A percentile compares a stretch with the other conserved stretches of the same genome.
Evolutionary conservation across 768 basidiomycete genomes (phyloP).

Genomic region (Leccinum imitatum): DNA sequence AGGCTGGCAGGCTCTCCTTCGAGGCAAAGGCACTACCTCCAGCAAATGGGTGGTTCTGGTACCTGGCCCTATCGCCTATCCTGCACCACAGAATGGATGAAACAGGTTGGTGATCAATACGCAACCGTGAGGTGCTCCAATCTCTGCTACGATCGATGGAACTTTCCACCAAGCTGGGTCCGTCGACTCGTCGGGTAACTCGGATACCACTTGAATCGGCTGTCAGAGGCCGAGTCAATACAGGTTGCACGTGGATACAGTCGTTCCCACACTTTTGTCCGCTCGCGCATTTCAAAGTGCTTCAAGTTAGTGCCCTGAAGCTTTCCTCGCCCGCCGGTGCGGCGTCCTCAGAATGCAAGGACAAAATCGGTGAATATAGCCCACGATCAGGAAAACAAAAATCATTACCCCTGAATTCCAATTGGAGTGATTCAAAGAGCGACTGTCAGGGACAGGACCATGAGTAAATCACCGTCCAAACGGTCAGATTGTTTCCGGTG

Average conservation of each 20-base stretch:
- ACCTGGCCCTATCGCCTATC: background rate
- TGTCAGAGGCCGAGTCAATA: no score
- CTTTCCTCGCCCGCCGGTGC: no score
- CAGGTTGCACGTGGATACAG: no score
- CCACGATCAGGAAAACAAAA: background rate
- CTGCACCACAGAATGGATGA: background rate
- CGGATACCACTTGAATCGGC: background rate
- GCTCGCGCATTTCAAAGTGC: background rate
- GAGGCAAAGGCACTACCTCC: background rate
- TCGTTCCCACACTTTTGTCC: no score
- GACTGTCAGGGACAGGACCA: background rate
- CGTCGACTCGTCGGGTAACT: background rate
- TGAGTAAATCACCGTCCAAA: conserved; percentile 1
- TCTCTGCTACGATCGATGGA: background rate
- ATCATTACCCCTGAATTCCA: background rate
- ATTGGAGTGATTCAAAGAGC: background rate
- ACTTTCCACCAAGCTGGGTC: background rate
- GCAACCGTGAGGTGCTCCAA: background rate
- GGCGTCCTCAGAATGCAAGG: background rate
- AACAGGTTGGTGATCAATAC: background rate
- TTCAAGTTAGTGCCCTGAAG: no score
- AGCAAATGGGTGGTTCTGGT: background rate
- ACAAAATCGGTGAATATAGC: background rate
- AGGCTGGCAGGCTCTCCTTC: background rate
- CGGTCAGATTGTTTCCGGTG: background rate